Evolutionary conservation across 1,139 yeast species (phyloP).

Genomic region (Hansenula lynferdii): DNA sequence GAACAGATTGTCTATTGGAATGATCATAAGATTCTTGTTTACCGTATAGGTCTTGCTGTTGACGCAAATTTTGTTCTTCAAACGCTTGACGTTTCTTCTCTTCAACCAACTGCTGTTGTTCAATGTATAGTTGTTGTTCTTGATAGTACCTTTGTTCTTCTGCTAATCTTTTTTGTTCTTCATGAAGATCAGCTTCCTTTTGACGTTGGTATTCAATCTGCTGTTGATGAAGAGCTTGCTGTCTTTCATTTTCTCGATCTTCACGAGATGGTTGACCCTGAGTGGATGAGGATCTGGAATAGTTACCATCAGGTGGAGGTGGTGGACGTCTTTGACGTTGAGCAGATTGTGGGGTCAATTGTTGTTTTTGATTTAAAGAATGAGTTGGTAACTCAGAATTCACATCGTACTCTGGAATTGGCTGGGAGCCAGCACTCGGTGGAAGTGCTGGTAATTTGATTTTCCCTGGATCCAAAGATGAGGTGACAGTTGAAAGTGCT

Average conservation of each 20-base stretch:
- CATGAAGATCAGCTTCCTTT: conserved; percentile 11
- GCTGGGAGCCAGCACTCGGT: conserved; percentile 5
- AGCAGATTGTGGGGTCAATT: conserved; percentile 3
- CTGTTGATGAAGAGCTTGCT: conserved; percentile 2
- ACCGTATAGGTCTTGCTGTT: conserved; percentile 3
- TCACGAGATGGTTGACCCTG: background rate
- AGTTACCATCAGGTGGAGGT: conserved; percentile 3
- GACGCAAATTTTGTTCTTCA: conserved; percentile 11
- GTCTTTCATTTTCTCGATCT: background rate
- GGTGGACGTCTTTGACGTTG: conserved; percentile 15
- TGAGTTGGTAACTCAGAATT: conserved; percentile 11
- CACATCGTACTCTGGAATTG: background rate
- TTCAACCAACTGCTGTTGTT: conserved; percentile 1
- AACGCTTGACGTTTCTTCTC: conserved; percentile 26
- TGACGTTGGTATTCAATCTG: conserved; percentile 10
- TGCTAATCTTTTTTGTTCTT: background rate
- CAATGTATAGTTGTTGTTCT: conserved; percentile 5
- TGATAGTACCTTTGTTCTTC: conserved; percentile 1
- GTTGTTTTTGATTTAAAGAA: conserved; percentile 10
- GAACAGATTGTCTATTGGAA: conserved; percentile 4
- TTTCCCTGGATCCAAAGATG: conserved; percentile 12
- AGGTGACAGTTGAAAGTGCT: conserved; percentile 24
- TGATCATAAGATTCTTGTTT: conserved; percentile 5
- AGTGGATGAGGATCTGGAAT: background rate
- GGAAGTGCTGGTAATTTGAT: conserved; percentile 9